Evolutionary conservation across 73 alveolate species (phyloP).

Genomic region (Paramecium pentaurelia): DNA sequence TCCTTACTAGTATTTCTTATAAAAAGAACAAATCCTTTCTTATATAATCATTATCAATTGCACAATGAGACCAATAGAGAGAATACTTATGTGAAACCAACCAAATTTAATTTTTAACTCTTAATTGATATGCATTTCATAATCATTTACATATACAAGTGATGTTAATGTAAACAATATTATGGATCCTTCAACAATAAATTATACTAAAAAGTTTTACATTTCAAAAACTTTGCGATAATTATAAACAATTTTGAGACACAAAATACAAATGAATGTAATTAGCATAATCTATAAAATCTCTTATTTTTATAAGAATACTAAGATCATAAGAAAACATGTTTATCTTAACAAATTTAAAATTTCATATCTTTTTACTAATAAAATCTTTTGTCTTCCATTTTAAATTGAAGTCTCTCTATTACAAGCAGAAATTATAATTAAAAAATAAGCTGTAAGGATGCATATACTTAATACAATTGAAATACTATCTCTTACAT

Average conservation of each 20-base stretch:
- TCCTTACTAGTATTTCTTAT: not conserved
- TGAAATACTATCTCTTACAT: not conserved
- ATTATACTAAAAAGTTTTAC: not conserved
- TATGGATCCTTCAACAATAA: not conserved
- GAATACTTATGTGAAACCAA: not conserved
- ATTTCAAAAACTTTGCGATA: not conserved
- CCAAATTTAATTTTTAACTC: not conserved
- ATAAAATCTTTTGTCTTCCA: not conserved
- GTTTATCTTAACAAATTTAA: not conserved
- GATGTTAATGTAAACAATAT: not conserved
- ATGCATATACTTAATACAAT: not conserved
- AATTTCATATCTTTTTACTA: not conserved
- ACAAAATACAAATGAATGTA: not conserved
- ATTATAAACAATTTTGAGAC: not conserved
- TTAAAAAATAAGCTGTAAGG: not conserved
- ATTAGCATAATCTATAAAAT: not conserved
- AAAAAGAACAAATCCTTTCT: not conserved
- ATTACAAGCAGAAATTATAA: not conserved
- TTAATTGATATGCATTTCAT: not conserved
- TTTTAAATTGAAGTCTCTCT: not conserved
- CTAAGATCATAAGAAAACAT: not conserved
- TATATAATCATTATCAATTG: not conserved
- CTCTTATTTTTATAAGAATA: not conserved
- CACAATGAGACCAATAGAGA: not conserved
- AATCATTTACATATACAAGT: not conserved